Conservation (phyloP, 768 basidiomycete genomes). For the Imleria badia region DNA sequence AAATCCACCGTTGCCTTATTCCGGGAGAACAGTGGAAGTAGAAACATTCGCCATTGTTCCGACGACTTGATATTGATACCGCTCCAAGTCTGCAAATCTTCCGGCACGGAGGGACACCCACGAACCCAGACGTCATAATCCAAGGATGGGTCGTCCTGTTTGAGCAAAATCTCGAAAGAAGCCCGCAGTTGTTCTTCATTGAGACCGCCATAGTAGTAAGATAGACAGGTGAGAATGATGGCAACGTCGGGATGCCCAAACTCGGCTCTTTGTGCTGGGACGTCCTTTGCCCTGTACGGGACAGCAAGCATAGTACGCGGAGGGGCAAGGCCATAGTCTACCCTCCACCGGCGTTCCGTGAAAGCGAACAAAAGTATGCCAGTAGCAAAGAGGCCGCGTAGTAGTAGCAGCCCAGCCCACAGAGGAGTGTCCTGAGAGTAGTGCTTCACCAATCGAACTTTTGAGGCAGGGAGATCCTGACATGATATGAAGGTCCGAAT, state of each 20-base stretch:
- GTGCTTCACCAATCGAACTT: not conserved
- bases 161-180: conserved; percentile 30
- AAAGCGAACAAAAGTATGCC: conserved; percentile 33
- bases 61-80: conserved; percentile 32
- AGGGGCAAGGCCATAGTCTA: conserved; percentile 36
- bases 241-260: conserved; percentile 38
- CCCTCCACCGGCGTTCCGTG: conserved; percentile 37
- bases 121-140: conserved; percentile 35
- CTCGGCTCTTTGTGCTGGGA: conserved; percentile 36
- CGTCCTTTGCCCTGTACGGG: conserved; percentile 39
- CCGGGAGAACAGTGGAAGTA: conserved; percentile 27
- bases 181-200: conserved; percentile 25
- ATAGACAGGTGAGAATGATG: conserved; percentile 34
- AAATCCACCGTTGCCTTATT: conserved; percentile 36
- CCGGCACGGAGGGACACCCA: conserved; percentile 18
- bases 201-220: conserved; percentile 37
- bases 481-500: conserved; percentile 25
- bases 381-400: conserved; percentile 35
- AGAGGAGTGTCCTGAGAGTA: not conserved
- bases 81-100: conserved; percentile 7
- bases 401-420: conserved; percentile 27
- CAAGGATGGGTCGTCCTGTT: conserved; percentile 31
- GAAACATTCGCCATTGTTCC: conserved; percentile 17
- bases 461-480: not conserved
- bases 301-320: conserved; percentile 36